Percentiles rank a stretch among this genome's conserved stretches.
phyloP scores from a whole-genome alignment of 768 basidiomycete genomes.

The Mycena galopus region DNA sequence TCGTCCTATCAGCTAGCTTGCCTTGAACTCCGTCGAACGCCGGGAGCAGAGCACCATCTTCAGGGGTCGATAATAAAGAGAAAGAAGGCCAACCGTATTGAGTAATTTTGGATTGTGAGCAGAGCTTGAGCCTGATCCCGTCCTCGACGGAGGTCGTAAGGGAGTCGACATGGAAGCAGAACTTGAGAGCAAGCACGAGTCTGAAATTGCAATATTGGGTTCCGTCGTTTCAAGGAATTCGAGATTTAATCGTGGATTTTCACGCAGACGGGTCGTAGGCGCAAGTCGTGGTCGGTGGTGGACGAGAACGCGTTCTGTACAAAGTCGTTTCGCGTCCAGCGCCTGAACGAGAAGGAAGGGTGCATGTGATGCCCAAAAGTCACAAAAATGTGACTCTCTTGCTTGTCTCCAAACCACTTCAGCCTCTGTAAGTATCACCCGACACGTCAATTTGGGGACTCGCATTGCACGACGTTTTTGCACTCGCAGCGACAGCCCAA shows the following conservation, averaged over 20 bases:
- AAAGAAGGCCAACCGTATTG: too few species aligned
- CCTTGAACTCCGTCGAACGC: too few species aligned
- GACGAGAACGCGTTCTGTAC: constrained; percentile 25
- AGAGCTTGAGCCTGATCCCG: constrained; percentile 47
- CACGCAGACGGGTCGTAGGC: neutral
- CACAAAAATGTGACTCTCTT: too few species aligned
- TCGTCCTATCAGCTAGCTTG: too few species aligned
- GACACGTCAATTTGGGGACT: too few species aligned
- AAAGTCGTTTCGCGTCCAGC: constrained; percentile 32
- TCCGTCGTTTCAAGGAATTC: constrained; percentile 35
- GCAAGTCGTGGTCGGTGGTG: neutral
- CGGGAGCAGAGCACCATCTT: too few species aligned
- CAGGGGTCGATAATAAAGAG: too few species aligned
- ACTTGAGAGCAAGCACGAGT: constrained; percentile 49
- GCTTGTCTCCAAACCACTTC: too few species aligned
- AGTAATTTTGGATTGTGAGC: constrained; percentile 64
- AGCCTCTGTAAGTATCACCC: too few species aligned
- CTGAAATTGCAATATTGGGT: constrained; percentile 28
- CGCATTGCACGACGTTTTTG: too few species aligned
- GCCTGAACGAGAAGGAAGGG: constrained; percentile 21
- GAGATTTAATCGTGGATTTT: neutral
- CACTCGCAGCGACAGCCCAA: too few species aligned
- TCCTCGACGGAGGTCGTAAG: constrained; percentile 29
- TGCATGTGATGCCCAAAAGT: too few species aligned
- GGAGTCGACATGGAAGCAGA: constrained; percentile 45